Base-by-base conservation (phyloP, 352 stramenopile species). In the Pythium grandisporangium region DNA sequence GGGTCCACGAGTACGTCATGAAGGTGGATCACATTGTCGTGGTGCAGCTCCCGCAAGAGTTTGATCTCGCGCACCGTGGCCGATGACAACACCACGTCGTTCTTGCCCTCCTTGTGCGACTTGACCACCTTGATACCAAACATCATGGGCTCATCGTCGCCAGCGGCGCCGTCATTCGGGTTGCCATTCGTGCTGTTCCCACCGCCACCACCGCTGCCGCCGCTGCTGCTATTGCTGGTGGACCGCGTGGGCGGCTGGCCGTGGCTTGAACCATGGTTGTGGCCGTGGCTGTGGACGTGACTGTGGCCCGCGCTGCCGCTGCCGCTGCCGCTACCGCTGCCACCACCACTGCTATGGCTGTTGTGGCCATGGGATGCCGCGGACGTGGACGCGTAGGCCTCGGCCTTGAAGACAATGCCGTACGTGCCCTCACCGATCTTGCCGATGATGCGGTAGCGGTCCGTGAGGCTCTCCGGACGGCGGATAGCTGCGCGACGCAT, bases 361-460 rank as follows among this genome's bases (percentile, higher is more conserved):
- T 11, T 42, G 32, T 21, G 12, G 0, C 16, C 6, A 14, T 33
- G 5, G 2, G 63, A 67, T 17, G 25, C 16, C 1, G 30, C 33
- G 13, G 43, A 38, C 3, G 25, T 10, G 7, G 64, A 70, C 37
- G 42, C 43, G 37, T 75, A 68, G 14, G 73, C 67, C 50, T 93
- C 82, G 8, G 78, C 83, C 49, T 93, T 93, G 55, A 90, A 95
- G 35, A 95, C 83, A 47, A 92, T 74, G 37, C 83, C 83, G 55
- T 95, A 95, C 33, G 83, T 95, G 32, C 83, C 83, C 49, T 92
- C 82, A 30, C 83, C 83, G 37, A 95, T 85, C 66, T 95, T 93
- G 44, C 71, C 75, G 27, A 92, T 43, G 47, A 92, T 80, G 38
- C 73, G 74, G 63, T 93, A 93, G 45, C 83, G 83, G 58, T 90